phyloP scores from a whole-genome alignment of 2,329 filamentous ascomycete species.

The Penicillium palitans region DNA sequence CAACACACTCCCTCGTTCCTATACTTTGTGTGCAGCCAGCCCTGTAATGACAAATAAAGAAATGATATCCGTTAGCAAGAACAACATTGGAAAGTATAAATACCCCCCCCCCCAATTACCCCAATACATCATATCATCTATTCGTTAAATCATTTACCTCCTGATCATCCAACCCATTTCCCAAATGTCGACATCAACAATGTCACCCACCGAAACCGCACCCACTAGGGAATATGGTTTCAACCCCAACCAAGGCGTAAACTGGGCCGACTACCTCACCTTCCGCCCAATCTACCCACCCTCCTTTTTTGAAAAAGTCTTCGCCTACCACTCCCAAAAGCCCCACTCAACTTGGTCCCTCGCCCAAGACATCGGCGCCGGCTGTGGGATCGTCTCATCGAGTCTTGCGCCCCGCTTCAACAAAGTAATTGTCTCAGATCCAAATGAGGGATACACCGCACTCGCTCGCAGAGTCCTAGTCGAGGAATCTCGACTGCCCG shows the following conservation, averaged over 20 bases:
- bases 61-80: not conserved
- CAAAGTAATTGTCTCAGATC: constrained; percentile 7
- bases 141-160: not conserved
- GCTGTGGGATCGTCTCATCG: constrained; percentile 6
- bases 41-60: not conserved
- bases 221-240: not conserved
- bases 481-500: not conserved
- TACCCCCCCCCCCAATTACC: not conserved
- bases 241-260: constrained; percentile 4
- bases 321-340: constrained; percentile 4
- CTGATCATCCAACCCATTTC: not conserved
- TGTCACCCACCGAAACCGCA: not conserved
- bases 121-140: no score
- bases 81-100: not conserved
- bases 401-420: constrained; percentile 2
- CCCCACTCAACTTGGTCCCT: not conserved
- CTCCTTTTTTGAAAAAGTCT: constrained; percentile 6
- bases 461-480: constrained; percentile 4
- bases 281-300: constrained; percentile 9
- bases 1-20: not conserved
- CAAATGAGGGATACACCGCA: constrained; percentile 4
- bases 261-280: constrained; percentile 8
- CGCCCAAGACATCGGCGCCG: constrained; percentile 8
- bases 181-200: not conserved
- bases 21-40: not conserved